Percentiles rank a stretch among this genome's conserved stretches.
These are phyloP conservation scores for Piloderma croceum DNA, from an alignment of 768 basidiomycete genomes.

Conservation along the genomic window DNA sequence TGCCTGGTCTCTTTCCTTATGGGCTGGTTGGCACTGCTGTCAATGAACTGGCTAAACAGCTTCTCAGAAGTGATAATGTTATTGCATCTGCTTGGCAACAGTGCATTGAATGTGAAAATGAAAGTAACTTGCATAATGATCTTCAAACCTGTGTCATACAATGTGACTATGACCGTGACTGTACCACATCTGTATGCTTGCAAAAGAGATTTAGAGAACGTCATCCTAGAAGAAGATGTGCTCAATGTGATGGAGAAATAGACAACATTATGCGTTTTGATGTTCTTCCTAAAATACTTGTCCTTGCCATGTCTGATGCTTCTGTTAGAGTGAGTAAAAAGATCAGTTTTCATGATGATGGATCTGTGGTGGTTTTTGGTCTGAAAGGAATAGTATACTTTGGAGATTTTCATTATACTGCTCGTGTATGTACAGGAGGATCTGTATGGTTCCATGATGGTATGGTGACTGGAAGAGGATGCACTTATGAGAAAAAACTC, in stretches of 20 bases:
- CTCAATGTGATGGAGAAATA: background rate
- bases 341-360: background rate
- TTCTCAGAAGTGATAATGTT: too few relatives aligned
- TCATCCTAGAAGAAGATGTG: background rate
- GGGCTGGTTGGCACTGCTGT: too few relatives aligned
- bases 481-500: background rate
- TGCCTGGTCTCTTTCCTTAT: too few relatives aligned
- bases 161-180: too few relatives aligned
- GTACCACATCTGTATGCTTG: background rate
- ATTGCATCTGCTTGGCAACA: too few relatives aligned
- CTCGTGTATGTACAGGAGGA: slow-evolving; percentile 7
- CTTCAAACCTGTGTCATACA: too few relatives aligned
- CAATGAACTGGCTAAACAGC: too few relatives aligned
- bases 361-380: background rate
- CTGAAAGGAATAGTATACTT: slow-evolving; percentile 16
- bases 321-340: slow-evolving; percentile 3
- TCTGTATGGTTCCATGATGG: slow-evolving; percentile 23
- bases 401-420: slow-evolving; percentile 16
- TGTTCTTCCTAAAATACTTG: slow-evolving; percentile 3
- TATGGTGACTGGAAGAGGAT: slow-evolving; percentile 6
- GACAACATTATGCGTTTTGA: background rate
- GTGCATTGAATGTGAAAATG: too few relatives aligned
- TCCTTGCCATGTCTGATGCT: slow-evolving; percentile 4
- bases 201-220: background rate
- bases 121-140: background rate